phyloP scores from a whole-genome alignment of 2,329 filamentous ascomycete genomes.

The Trichophyton simii region DNA sequence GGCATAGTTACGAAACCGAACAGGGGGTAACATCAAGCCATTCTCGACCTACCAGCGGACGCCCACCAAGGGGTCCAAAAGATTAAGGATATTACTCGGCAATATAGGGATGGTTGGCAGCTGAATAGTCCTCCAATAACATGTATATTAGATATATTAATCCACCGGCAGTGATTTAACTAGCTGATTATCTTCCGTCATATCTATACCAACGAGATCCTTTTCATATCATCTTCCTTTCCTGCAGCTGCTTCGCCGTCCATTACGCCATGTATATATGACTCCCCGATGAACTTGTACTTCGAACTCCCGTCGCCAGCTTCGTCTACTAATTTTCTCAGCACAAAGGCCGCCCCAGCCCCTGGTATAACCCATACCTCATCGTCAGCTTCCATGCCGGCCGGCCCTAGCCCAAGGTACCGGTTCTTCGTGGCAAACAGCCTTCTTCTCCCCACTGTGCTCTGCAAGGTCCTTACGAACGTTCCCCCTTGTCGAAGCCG shows the following conservation, averaged over 20 bases:
- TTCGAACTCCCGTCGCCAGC: background rate
- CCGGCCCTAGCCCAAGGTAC: constrained; percentile 10
- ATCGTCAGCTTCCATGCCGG: constrained; percentile 7
- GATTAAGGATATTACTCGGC: too few relatives aligned
- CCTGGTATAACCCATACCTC: constrained; percentile 12
- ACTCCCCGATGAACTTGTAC: constrained; percentile 12
- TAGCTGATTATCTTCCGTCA: too few relatives aligned
- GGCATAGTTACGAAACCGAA: too few relatives aligned
- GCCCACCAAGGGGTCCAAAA: too few relatives aligned
- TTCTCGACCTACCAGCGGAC: too few relatives aligned
- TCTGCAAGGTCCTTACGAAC: constrained; percentile 4
- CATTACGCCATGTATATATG: constrained; percentile 14
- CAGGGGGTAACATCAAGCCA: too few relatives aligned
- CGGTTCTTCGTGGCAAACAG: constrained; percentile 10
- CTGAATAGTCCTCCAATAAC: too few relatives aligned
- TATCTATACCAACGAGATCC: background rate
- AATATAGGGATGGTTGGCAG: too few relatives aligned
- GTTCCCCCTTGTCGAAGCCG: background rate
- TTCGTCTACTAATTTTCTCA: constrained; percentile 2
- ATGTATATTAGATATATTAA: too few relatives aligned
- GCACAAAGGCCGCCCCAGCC: constrained; percentile 9
- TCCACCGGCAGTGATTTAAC: too few relatives aligned
- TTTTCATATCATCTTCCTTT: background rate
- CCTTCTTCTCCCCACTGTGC: constrained; percentile 7
- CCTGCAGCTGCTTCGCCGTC: constrained; percentile 9